Conservation (phyloP, 495 filamentous ascomycete species). For the Monascus purpureus region DNA sequence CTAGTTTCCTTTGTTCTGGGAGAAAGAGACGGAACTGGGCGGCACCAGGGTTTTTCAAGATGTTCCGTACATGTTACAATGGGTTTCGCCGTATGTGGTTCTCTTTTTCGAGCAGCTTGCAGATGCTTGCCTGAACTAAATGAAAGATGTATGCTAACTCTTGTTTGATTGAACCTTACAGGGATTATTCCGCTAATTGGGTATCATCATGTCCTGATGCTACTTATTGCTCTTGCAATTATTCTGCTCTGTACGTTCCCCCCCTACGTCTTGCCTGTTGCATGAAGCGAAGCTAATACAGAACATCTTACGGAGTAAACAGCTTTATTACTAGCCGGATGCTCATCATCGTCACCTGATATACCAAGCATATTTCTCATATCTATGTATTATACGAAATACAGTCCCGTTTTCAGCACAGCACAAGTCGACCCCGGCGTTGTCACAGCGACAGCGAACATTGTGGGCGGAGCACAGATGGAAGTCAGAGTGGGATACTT, state of each 20-base stretch:
- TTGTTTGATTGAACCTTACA: too few relatives aligned
- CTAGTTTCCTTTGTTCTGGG: slow-evolving; percentile 2
- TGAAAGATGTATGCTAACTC: too few relatives aligned
- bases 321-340: slow-evolving; percentile 56
- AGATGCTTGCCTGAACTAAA: too few relatives aligned
- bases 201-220: slow-evolving; percentile 98
- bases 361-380: slow-evolving; percentile 60
- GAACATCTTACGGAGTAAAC: neutral
- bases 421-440: slow-evolving; percentile 79
- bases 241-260: slow-evolving; percentile 83
- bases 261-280: too few relatives aligned
- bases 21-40: too few relatives aligned
- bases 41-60: too few relatives aligned
- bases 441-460: slow-evolving; percentile 49
- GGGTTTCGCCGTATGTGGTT: too few relatives aligned
- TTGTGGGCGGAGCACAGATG: slow-evolving; percentile 46
- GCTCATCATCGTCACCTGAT: slow-evolving; percentile 53
- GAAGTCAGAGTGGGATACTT: slow-evolving; percentile 64
- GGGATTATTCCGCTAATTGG: slow-evolving; percentile 89
- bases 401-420: slow-evolving; percentile 45
- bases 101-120: too few relatives aligned
- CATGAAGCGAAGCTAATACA: too few relatives aligned
- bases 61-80: too few relatives aligned
- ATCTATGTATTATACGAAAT: slow-evolving; percentile 53
- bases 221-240: slow-evolving; percentile 84